A percentile compares a stretch with the other conserved stretches of the same genome.
Conservation (phyloP, 169 alveolate genomes). For the Cryptosporidium ryanae region DNA sequence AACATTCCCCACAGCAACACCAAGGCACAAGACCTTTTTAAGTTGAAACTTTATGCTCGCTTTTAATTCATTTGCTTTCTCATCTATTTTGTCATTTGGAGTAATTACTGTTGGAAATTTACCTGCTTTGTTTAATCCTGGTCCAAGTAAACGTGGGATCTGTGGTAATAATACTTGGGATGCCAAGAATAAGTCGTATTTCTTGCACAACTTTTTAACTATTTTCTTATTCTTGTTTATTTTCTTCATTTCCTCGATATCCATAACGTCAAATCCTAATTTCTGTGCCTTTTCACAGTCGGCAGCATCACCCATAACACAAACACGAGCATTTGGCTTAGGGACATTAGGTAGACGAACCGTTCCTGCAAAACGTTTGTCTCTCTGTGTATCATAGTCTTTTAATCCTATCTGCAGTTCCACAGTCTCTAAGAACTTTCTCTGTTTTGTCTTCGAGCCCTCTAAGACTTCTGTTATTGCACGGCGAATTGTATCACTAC, state of each 20-base stretch:
- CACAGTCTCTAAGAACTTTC: slow-evolving; percentile 97
- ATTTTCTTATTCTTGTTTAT: slow-evolving; percentile 98
- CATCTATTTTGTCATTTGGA: slow-evolving; percentile 95
- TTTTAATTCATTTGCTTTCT: slow-evolving; percentile 95
- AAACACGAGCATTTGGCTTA: slow-evolving; percentile 94
- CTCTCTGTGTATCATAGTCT: slow-evolving; percentile 99
- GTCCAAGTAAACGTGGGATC: slow-evolving; percentile 99
- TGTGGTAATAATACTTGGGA: slow-evolving; percentile 98
- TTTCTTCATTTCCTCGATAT: slow-evolving; percentile 97
- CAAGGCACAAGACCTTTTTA: slow-evolving; percentile 97
- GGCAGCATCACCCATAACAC: slow-evolving; percentile 99
- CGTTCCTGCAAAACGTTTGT: slow-evolving; percentile 99
- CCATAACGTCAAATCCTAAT: slow-evolving; percentile 95
- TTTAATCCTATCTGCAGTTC: slow-evolving; percentile 99
- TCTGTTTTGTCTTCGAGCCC: slow-evolving; percentile 92
- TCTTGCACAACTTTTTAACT: slow-evolving; percentile 97
- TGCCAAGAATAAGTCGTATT: slow-evolving; percentile 97
- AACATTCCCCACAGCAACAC: slow-evolving; percentile 99
- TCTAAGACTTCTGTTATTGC: slow-evolving; percentile 93
- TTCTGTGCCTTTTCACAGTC: slow-evolving; percentile 98
- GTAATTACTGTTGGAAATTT: slow-evolving; percentile 99
- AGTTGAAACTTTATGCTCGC: slow-evolving; percentile 91
- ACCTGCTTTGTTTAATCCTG: slow-evolving; percentile 98
- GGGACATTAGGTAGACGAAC: slow-evolving; percentile 97
- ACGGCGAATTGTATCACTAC: slow-evolving; percentile 69